phyloP scores from a whole-genome alignment of 2,329 filamentous ascomycete species.

The Xylariaceae sp. region DNA sequence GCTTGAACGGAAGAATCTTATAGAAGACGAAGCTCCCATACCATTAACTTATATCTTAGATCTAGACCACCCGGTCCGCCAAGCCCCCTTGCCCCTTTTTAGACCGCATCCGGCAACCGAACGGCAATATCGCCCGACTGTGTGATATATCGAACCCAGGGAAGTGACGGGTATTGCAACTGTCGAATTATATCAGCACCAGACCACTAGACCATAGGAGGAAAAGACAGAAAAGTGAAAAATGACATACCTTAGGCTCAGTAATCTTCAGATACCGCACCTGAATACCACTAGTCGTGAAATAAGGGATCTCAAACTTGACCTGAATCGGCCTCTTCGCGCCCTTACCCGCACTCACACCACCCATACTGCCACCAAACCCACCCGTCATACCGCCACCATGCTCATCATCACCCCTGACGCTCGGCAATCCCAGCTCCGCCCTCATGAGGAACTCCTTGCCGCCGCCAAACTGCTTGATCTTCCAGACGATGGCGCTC shows the following conservation, averaged over 20 bases:
- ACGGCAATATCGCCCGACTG: constrained; percentile 97
- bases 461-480: constrained; percentile 97
- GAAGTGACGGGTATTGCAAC: constrained; percentile 96
- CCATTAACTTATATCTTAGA: constrained; percentile 23
- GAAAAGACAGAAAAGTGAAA: neutral
- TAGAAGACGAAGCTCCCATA: constrained; percentile 11
- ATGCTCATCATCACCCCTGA: constrained; percentile 91
- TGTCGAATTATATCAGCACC: constrained; percentile 35
- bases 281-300: constrained; percentile 98
- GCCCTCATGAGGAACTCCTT: constrained; percentile 99
- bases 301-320: constrained; percentile 99
- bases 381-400: constrained; percentile 97
- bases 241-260: constrained; percentile 83
- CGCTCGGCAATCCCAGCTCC: constrained; percentile 88
- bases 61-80: no score
- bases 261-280: constrained; percentile 99
- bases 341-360: constrained; percentile 77
- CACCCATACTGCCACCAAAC: constrained; percentile 95
- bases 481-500: constrained; percentile 98
- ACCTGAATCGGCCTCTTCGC: constrained; percentile 94
- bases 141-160: constrained; percentile 98
- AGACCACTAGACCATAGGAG: no score
- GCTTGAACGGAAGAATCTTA: neutral
- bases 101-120: constrained; percentile 84
- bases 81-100: constrained; percentile 9